Base-by-base conservation (phyloP, 2,329 filamentous ascomycete species). In the Penicillium rolfsii region DNA sequence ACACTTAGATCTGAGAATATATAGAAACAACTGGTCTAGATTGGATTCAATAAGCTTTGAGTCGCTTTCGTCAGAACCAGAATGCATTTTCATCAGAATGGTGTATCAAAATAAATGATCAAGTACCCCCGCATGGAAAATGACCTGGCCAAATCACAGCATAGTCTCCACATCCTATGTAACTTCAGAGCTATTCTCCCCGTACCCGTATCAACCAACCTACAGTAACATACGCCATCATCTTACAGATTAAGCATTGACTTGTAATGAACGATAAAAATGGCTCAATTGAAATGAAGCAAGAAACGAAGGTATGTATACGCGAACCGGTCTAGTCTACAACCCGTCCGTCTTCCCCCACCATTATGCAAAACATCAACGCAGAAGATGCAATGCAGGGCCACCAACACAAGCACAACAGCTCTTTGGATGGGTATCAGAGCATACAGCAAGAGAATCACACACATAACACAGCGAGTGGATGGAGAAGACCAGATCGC, bases 341-440 rank as follows among this genome's bases (percentile, higher is more conserved):
- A 50, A 33, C 45, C 26, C 28, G 35, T 3, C 48, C 19, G 8
- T 14, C 24, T 46, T 22, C 19, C 24, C 26, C 30, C 11, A 7
- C 19, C 48, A 22, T 30, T n/a, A 50, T 35, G 30, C 28, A 50
- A 22, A 3, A 14, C 26, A 22, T 19, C 28, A 35, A 33, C 16
- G 35, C 46, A 35, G 5, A n/a, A 24, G 30, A 28, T 48, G 24
- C 24, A 48, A 48, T 26, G 24, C 28, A 50, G 9, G 9, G 14
- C 46, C 46, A 35, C 35, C 46, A 35, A 35, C 48, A 50, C 30
- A 43, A 41, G 38, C 52, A 9, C 16, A 35, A 41, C 38, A 33
- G 52, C 35, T 22, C 50, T 7, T 35, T 22, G 24, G 28, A 30
- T 54, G 52, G 52, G 38, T 45, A 45, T 54, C 52, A 54, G 36